Base-by-base conservation (phyloP, 257 asterid genomes). In the Fraxinus cuspidata region DNA sequence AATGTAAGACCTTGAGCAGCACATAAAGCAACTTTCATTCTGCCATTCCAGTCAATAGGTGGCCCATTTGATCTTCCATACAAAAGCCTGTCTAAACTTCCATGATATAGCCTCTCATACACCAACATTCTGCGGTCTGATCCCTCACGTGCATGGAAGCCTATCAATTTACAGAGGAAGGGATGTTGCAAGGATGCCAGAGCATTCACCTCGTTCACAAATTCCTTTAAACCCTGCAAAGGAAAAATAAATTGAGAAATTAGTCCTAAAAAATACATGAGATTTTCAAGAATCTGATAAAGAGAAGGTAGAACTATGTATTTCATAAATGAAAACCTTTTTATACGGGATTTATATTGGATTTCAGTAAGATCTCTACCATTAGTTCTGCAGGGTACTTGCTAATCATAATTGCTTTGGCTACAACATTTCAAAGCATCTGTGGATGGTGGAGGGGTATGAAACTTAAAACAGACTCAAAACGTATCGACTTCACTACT, bases 1-100 rank as follows among this genome's bases (percentile, higher is more conserved):
- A 94, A 94, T 18, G 98, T 94, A 18, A 94, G 88, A 80, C 96
- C 97, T 84, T 87, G 98, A 11, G 98, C 97, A 75, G 98, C 97
- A 86, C 97, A 92, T 38, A 87, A 82, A 76, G 96, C 97, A 75
- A 92, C 95, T 86, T 92, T 94, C 92, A 88, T 92, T 82, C 98
- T 88, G 80, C 94, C 86, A 85, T 91, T 94, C 98, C 98, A 94
- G 85, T 94, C 98, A 35, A 92, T 85, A 8, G 97, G 98, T 16
- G 98, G 97, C 72, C 97, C 97, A 73, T 91, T 94, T 18, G 97
- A 88, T 82, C 97, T 91, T 81, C 98, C 96, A 86, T 87, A 90
- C 29, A 94, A 85, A 78, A 92, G 89, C 83, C 92, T 81, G 87
- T 94, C 98, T 74, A 94, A 88, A 84, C 97, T 92, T 79, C 98